These are phyloP conservation scores for Microsporum ferrugineum DNA, from an alignment of 2,329 filamentous ascomycete genomes.

Conservation along the genomic window DNA sequence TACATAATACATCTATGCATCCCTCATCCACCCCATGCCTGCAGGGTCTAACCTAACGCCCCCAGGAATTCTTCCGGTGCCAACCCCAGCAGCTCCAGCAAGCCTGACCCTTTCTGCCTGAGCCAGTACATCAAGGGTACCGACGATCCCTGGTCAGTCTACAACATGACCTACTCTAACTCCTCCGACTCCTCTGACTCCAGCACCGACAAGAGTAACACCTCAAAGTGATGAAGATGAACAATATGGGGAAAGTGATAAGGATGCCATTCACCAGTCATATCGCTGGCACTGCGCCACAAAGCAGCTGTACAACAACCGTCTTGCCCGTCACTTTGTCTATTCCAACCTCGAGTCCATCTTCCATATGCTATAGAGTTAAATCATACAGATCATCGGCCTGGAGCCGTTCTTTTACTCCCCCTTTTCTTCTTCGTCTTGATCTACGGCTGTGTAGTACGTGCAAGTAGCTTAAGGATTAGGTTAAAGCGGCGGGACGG, in stretches of 20 bases:
- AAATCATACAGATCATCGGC: neutral
- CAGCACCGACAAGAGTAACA: neutral
- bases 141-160: neutral
- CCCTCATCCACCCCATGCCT: neutral
- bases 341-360: neutral
- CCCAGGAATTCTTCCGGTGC: neutral
- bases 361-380: neutral
- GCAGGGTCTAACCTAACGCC: neutral
- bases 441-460: too few species aligned
- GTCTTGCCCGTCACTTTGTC: neutral
- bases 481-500: too few species aligned
- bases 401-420: neutral
- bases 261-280: neutral
- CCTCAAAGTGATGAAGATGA: neutral
- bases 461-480: too few species aligned
- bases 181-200: neutral
- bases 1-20: neutral
- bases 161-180: neutral
- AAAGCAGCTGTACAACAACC: neutral
- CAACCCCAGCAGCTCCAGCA: neutral
- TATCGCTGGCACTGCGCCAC: neutral
- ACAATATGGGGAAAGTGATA: neutral
- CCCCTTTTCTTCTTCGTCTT: too few species aligned
- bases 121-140: neutral
- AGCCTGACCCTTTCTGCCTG: neutral